Evolutionary conservation across 257 asterid genomes (phyloP), one percentile per base, ranked within the genome.

Genomic region (Solanum dulcamara): DNA sequence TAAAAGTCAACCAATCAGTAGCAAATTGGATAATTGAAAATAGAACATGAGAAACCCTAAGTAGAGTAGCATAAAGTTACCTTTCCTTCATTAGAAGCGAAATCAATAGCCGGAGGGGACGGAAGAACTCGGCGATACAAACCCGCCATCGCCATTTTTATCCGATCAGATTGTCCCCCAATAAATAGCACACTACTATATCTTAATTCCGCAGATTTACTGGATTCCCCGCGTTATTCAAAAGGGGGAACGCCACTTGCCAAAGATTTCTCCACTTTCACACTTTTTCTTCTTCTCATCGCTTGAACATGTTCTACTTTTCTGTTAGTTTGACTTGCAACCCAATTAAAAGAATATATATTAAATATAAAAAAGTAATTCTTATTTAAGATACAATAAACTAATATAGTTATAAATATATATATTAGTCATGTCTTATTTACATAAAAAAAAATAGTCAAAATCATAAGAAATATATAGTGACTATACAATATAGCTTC

Each of bases 61-160:
- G 7, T 12, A 26, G 6, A 6, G 37, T 10, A 28, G 72, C n/a
- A n/a, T n/a, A n/a, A n/a, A n/a, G n/a, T n/a, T n/a, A n/a, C 98
- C 97, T 95, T 95, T 91, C 98, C 99, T 84, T 96, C 97, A 81
- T 93, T 84, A 32, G 98, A 93, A 80, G 98, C 91, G n/a, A 96
- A 96, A 84, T 96, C 99, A 75, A 93, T 83, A 53, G 99, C 97
- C 4, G 98, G 99, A 79, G 99, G 99, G 18, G 95, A 94, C 5
- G 99, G 98, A 70, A 94, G 97, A 68, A 94, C 80, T 20, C 99
- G 95, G 90, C 99, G 88, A 90, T 96, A 94, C 85, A 94, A 81
- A 53, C 97, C 92, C 4, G 98, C 97, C 94, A 90, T 92, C 86
- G 98, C 98, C 97, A 93, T 93, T 35, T 33, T 66, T 33, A 38